Evolutionary conservation across 139 green algal genomes (phyloP), one percentile per base, ranked within the genome.

Genomic region (Choricystis sp.): DNA sequence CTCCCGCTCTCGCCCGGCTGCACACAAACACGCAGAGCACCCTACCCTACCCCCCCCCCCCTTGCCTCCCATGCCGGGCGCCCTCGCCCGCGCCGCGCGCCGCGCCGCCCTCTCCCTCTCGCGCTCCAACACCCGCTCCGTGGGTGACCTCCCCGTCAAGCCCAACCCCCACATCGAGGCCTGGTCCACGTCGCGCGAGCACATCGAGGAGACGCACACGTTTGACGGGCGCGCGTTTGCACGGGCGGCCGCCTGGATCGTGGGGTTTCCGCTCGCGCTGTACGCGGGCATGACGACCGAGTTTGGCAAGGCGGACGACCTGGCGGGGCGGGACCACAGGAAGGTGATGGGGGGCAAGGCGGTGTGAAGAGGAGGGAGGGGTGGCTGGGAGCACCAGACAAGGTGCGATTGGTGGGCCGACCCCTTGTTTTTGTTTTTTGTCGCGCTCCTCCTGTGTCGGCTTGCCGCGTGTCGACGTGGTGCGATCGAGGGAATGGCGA

Each of bases 91-190:
- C 40, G 9, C 16, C 40, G 40, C 40, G 40, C 40, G 40, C 40
- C 16, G 9, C 40, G 40, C 40, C 40, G 40, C 40, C 9, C 9
- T 9, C 40, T 16, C 9, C 40, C 40, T 52, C 9, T 21, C 40
- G 9, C 9, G 40, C 40, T 9, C 9, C 40, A 52, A 9, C 9
- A 21, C 40, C 40, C 9, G 9, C 40, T 52, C 40, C 40, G 65
- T 62, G n/a, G 77, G 77, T 28, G 66, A 83, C 48, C 52, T 83
- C 56, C 77, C 77, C 5, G 71, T 73, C 40, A 81, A 81, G 61
- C 58, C 74, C 14, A 82, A 83, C 68, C 82, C 82, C 40, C 79
- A 64, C 28, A 56, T 83, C 14, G 77, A 83, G 57, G 71, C 73
- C 5, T 77, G 70, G 70, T 74, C 60, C n/a, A 63, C 63, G 19